These are phyloP conservation scores for Nakazawaea ishiwadae DNA, from an alignment of 805 yeast species.

Conservation along the genomic window DNA sequence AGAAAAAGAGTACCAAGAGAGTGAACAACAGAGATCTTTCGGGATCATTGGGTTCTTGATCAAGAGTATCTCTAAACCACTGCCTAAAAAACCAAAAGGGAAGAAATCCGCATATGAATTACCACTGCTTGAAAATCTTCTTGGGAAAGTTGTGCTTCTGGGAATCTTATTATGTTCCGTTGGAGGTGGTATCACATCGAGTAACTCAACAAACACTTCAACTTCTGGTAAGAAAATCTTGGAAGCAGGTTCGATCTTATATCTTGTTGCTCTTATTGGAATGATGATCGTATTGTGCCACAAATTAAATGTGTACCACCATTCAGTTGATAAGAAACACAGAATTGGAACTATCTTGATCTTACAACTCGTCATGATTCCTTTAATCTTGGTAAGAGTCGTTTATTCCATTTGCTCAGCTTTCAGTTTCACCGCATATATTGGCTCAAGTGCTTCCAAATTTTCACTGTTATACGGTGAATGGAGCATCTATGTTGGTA, in stretches of 20 bases:
- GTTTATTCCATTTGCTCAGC: neutral
- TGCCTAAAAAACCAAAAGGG: neutral
- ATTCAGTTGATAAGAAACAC: neutral
- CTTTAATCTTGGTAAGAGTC: neutral
- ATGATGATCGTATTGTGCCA: neutral
- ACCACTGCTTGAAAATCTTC: neutral
- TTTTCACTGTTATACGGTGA: constrained; percentile 4
- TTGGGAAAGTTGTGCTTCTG: neutral
- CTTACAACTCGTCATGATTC: neutral
- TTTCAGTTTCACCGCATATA: neutral
- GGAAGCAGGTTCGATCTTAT: constrained; percentile 5
- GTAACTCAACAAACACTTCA: neutral
- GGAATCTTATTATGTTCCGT: neutral
- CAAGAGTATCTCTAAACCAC: neutral
- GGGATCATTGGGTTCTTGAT: too few species aligned
- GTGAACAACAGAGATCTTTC: too few species aligned
- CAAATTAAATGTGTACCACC: neutral
- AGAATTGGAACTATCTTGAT: neutral
- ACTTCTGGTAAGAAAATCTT: neutral
- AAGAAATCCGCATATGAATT: neutral
- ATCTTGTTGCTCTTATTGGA: neutral
- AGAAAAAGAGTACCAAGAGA: neutral
- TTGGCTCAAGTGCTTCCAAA: constrained; percentile 1
- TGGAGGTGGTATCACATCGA: constrained; percentile 2
- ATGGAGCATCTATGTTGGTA: constrained; percentile 7